Conservation (phyloP, 2,329 filamentous ascomycete species). For the Aureobasidium leucospermi region DNA sequence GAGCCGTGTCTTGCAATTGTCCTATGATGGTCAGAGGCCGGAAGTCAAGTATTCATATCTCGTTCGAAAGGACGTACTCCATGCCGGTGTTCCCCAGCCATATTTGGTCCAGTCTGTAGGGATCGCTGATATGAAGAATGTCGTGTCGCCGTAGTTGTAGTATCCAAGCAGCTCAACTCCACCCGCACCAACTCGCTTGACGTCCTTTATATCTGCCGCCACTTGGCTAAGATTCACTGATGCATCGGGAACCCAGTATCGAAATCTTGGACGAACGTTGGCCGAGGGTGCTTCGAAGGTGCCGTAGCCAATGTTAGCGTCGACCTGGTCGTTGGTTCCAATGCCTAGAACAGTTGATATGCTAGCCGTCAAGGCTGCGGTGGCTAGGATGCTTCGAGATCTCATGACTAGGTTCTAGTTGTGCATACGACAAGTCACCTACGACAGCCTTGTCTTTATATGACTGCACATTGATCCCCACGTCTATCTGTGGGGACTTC, state of each 20-base stretch:
- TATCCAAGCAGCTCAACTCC: slow-evolving; percentile 35
- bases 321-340: slow-evolving; percentile 19
- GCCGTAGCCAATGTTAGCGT: slow-evolving; percentile 20
- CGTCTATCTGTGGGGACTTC: too few relatives aligned
- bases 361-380: too few relatives aligned
- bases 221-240: slow-evolving; percentile 25
- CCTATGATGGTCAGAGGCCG: too few relatives aligned
- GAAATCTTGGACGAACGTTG: slow-evolving; percentile 24
- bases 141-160: slow-evolving; percentile 31
- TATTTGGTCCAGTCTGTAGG: slow-evolving; percentile 32
- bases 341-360: background rate
- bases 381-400: too few relatives aligned
- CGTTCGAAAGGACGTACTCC: slow-evolving; percentile 13
- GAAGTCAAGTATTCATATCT: too few relatives aligned
- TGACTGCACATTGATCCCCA: too few relatives aligned
- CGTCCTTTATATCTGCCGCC: slow-evolving; percentile 27
- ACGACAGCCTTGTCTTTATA: too few relatives aligned
- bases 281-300: slow-evolving; percentile 26
- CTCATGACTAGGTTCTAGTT: too few relatives aligned
- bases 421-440: too few relatives aligned
- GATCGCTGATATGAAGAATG: slow-evolving; percentile 15
- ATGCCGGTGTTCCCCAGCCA: slow-evolving; percentile 34
- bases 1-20: slow-evolving; percentile 22
- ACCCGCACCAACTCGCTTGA: slow-evolving; percentile 29
- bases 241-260: slow-evolving; percentile 36